These are phyloP conservation scores for Tetracladium marchalianum DNA, from an alignment of 495 filamentous ascomycete species.

Conservation along the genomic window DNA sequence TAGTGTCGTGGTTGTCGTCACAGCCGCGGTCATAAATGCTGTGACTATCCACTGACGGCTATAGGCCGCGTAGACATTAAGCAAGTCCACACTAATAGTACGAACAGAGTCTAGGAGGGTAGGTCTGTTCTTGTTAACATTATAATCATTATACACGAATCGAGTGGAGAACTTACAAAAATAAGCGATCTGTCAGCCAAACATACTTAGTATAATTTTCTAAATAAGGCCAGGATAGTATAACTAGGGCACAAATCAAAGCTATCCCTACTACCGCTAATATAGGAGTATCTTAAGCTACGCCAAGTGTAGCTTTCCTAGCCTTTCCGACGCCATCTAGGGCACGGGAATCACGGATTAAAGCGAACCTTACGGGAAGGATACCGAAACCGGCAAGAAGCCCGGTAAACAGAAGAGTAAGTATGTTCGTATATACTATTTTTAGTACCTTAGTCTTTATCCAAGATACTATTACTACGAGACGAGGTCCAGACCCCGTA, in stretches of 20 bases:
- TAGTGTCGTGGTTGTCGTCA: background rate
- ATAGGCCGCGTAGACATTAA: constrained; percentile 29
- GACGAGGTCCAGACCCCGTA: background rate
- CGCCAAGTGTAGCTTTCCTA: background rate
- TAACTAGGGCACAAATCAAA: background rate
- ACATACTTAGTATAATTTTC: background rate
- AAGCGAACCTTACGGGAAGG: constrained; percentile 2
- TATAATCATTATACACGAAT: background rate
- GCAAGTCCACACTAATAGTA: constrained; percentile 25
- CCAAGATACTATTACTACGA: background rate
- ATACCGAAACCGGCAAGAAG: constrained; percentile 1
- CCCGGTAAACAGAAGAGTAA: constrained; percentile 2
- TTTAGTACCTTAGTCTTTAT: constrained; percentile 2
- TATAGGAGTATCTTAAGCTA: background rate
- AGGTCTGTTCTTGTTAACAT: constrained; percentile 12
- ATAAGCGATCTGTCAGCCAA: constrained; percentile 1
- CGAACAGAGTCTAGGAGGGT: constrained; percentile 24
- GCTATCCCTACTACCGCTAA: background rate
- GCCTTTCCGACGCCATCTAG: constrained; percentile 2
- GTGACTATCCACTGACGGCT: constrained; percentile 26
- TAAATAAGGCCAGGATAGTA: background rate
- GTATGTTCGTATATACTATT: constrained; percentile 2
- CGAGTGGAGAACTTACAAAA: constrained; percentile 5
- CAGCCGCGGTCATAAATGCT: constrained; percentile 23
- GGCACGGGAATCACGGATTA: background rate